Percentiles rank a stretch among this genome's conserved stretches.
phyloP scores from a whole-genome alignment of 768 basidiomycete genomes.

The Hydnomerulius pinastri region DNA sequence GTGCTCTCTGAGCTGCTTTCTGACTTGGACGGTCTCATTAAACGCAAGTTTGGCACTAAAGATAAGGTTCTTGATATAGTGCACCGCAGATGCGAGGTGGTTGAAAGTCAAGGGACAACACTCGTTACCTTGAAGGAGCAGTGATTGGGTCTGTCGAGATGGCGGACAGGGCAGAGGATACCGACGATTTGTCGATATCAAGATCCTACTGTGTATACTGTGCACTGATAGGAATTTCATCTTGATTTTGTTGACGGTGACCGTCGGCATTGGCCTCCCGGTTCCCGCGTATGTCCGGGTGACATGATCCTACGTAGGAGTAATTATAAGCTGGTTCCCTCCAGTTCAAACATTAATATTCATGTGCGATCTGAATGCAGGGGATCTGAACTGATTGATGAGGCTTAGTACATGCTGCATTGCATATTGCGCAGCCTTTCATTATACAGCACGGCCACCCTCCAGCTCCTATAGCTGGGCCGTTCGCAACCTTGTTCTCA shows the following conservation, averaged over 20 bases:
- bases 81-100: conserved; percentile 61
- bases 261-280: background rate
- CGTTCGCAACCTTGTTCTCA: conserved; percentile 28
- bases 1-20: conserved; percentile 23
- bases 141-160: conserved; percentile 11
- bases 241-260: background rate
- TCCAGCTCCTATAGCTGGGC: conserved; percentile 13
- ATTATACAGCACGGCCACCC: conserved; percentile 20
- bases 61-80: conserved; percentile 82
- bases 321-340: too few relatives aligned
- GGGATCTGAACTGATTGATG: conserved; percentile 23
- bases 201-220: background rate
- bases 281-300: background rate
- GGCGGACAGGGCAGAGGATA: conserved; percentile 15
- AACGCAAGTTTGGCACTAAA: conserved; percentile 56
- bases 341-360: too few relatives aligned
- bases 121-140: conserved; percentile 25
- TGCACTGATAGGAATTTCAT: conserved; percentile 1
- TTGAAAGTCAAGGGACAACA: conserved; percentile 47
- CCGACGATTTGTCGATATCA: conserved; percentile 8
- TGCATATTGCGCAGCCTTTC: conserved; percentile 22
- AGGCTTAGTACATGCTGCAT: conserved; percentile 25
- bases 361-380: background rate
- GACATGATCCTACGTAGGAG: too few relatives aligned
- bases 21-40: conserved; percentile 21